A percentile compares a stretch with the other conserved stretches of the same genome.
Conservation (phyloP, 2,329 filamentous ascomycete genomes). For the Pseudogymnoascus sp. region DNA sequence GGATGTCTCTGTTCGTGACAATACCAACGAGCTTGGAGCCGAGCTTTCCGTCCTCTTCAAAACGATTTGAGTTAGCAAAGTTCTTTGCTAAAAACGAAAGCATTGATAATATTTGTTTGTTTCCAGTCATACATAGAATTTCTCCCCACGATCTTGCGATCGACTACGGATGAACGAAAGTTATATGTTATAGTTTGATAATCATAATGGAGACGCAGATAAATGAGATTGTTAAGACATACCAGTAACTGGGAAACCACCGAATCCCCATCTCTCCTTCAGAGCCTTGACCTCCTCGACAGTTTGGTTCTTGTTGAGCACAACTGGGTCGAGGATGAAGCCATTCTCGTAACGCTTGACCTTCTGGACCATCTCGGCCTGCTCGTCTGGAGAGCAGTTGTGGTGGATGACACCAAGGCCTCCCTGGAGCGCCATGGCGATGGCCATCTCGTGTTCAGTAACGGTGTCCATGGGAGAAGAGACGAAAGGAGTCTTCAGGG, state of each 20-base stretch:
- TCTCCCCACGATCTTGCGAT: constrained; percentile 82
- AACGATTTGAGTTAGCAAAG: constrained; percentile 32
- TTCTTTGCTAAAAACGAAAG: constrained; percentile 14
- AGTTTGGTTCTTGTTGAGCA: constrained; percentile 79
- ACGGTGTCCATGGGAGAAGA: constrained; percentile 99
- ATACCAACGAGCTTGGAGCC: constrained; percentile 96
- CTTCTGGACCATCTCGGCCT: constrained; percentile 98
- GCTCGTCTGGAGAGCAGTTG: constrained; percentile 95
- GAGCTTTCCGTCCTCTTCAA: constrained; percentile 77
- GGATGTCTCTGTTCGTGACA: constrained; percentile 94
- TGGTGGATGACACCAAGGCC: constrained; percentile 95
- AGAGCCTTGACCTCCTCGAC: constrained; percentile 84
- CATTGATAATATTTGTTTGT: constrained; percentile 17
- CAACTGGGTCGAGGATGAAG: constrained; percentile 93
- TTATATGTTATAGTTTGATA: constrained; percentile 78
- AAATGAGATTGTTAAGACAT: constrained; percentile 38
- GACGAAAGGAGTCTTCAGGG: constrained; percentile 91
- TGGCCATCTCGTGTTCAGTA: constrained; percentile 98
- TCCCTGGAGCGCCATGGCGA: constrained; percentile 86
- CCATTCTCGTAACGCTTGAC: constrained; percentile 99
- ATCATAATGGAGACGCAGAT: constrained; percentile 53
- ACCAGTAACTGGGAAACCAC: constrained; percentile 98
- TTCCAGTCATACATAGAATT: constrained; percentile 38
- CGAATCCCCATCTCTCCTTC: constrained; percentile 98
- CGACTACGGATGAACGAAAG: constrained; percentile 99